Percentiles rank a stretch among this genome's conserved stretches.
phyloP scores from a whole-genome alignment of 2,329 filamentous ascomycete species.

The Ophiostoma sp. region DNA sequence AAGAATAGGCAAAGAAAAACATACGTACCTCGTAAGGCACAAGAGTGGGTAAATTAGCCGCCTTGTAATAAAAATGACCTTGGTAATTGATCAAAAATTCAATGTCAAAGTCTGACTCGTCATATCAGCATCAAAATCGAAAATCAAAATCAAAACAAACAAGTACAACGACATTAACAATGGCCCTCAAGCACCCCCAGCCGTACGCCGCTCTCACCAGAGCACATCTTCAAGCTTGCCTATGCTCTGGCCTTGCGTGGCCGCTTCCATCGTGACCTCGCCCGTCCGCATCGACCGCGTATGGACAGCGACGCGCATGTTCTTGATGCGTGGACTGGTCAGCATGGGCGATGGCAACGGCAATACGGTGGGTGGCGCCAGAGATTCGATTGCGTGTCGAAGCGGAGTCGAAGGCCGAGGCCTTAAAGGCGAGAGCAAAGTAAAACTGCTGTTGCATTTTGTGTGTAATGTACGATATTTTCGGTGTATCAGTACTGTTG shows the following conservation, averaged over 20 bases:
- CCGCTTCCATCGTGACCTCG: slow-evolving; percentile 17
- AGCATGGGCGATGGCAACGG: slow-evolving; percentile 15
- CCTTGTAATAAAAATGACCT: neutral
- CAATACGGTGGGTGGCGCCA: neutral
- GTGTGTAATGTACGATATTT: neutral
- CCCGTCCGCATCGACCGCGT: slow-evolving; percentile 14
- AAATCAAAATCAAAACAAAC: neutral
- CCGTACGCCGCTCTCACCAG: neutral
- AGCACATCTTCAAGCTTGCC: slow-evolving; percentile 19
- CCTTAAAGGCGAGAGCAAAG: neutral
- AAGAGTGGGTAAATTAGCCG: neutral
- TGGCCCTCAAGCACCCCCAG: neutral
- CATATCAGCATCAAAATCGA: neutral
- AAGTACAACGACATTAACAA: neutral
- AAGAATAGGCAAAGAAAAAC: neutral
- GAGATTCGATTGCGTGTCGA: neutral
- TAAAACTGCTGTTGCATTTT: neutral
- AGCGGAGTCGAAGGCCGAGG: neutral
- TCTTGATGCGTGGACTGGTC: slow-evolving; percentile 20
- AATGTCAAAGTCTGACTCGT: neutral
- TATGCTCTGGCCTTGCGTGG: slow-evolving; percentile 18
- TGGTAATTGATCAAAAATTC: neutral
- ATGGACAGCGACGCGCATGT: slow-evolving; percentile 16
- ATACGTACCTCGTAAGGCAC: neutral
- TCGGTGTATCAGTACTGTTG: neutral